A percentile compares a stretch with the other conserved stretches of the same genome.
phyloP scores from a whole-genome alignment of 2,329 filamentous ascomycete species.

The Penicillium janthinellum region DNA sequence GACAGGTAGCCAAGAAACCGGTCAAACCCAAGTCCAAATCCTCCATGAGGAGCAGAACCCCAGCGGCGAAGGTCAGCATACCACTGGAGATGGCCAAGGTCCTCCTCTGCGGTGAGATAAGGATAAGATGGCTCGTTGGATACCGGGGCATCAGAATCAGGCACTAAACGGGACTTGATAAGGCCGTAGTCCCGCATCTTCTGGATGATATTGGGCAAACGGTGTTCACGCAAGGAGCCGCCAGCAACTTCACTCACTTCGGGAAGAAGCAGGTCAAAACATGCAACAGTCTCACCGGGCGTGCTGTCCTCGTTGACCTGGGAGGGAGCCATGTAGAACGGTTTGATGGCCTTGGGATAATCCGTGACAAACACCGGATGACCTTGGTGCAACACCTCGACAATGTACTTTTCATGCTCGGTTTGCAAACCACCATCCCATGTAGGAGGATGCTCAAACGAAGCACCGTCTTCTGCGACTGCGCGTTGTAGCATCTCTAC shows the following conservation, averaged over 20 bases:
- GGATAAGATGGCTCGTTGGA: conserved; percentile 35
- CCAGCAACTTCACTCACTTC: conserved; percentile 85
- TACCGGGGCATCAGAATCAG: conserved; percentile 22
- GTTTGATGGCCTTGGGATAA: conserved; percentile 86
- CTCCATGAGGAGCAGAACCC: conserved; percentile 89
- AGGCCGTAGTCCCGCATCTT: conserved; percentile 73
- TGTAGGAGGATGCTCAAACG: conserved; percentile 68
- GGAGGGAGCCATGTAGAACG: conserved; percentile 81
- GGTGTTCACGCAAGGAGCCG: conserved; percentile 86
- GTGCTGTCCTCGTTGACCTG: conserved; percentile 13
- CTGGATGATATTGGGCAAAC: conserved; percentile 64
- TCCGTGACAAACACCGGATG: conserved; percentile 86
- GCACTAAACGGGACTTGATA: conserved; percentile 36
- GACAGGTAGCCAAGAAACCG: conserved; percentile 80
- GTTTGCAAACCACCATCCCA: conserved; percentile 79
- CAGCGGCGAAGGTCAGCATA: conserved; percentile 86
- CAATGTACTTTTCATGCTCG: conserved; percentile 90
- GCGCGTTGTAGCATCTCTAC: conserved; percentile 68
- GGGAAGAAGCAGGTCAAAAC: conserved; percentile 86
- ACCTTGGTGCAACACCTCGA: conserved; percentile 63
- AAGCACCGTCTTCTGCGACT: conserved; percentile 48
- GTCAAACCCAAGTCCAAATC: conserved; percentile 89
- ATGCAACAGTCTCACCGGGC: conserved; percentile 67
- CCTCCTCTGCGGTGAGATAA: conserved; percentile 41
- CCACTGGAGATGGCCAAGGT: conserved; percentile 68